A percentile compares a stretch with the other conserved stretches of the same genome.
Conservation (phyloP, 2,329 filamentous ascomycete species). For the Aspergillus hortae region DNA sequence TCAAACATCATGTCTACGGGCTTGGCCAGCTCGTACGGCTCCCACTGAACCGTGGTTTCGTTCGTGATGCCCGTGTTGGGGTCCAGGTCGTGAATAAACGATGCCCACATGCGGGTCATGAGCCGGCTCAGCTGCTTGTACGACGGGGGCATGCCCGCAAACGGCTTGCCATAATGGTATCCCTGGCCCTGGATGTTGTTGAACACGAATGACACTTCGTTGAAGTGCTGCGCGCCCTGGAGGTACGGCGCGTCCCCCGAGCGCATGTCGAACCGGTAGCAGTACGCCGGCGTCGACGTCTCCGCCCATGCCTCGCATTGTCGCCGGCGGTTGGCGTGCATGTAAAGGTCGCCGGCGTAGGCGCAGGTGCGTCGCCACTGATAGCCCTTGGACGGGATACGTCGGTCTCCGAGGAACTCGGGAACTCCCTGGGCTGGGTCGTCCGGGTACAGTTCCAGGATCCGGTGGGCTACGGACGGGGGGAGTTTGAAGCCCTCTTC, state of each 20-base stretch:
- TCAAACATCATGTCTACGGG: slow-evolving; percentile 52
- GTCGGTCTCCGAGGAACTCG: slow-evolving; percentile 33
- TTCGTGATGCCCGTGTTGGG: slow-evolving; percentile 38
- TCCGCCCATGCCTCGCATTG: slow-evolving; percentile 52
- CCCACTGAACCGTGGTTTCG: slow-evolving; percentile 35
- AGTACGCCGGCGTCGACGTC: slow-evolving; percentile 51
- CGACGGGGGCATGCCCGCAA: slow-evolving; percentile 39
- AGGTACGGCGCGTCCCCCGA: slow-evolving; percentile 42
- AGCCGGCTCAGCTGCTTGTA: slow-evolving; percentile 43
- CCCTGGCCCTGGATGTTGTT: slow-evolving; percentile 50
- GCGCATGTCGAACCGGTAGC: slow-evolving; percentile 60
- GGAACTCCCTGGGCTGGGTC: slow-evolving; percentile 50
- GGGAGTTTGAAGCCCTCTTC: slow-evolving; percentile 19
- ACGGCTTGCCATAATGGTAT: slow-evolving; percentile 38
- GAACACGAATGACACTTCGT: slow-evolving; percentile 55
- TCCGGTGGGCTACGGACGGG: slow-evolving; percentile 30
- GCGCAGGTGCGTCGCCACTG: slow-evolving; percentile 55
- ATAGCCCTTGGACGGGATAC: slow-evolving; percentile 37
- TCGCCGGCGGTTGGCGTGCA: slow-evolving; percentile 55
- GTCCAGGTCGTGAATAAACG: slow-evolving; percentile 46
- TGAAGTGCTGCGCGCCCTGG: slow-evolving; percentile 53
- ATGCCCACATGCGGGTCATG: slow-evolving; percentile 53
- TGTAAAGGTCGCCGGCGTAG: slow-evolving; percentile 52
- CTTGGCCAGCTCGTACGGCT: slow-evolving; percentile 38
- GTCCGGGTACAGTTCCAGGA: slow-evolving; percentile 53